Base-by-base conservation (phyloP, 1,139 yeast species). In the Kurtzmaniella natalensis region DNA sequence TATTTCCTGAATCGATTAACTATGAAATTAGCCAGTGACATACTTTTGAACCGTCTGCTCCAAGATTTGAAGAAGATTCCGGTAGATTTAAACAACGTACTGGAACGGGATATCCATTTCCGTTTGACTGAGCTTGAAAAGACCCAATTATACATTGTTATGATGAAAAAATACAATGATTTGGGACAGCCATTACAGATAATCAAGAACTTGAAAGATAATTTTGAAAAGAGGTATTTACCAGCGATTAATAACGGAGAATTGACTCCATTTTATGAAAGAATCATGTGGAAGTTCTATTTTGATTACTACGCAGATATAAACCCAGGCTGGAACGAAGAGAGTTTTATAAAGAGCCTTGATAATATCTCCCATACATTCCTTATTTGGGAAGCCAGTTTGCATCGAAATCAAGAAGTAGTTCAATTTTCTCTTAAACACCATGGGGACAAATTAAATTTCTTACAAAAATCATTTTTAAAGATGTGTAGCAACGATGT, bases 231-330 rank as follows among this genome's bases (percentile, higher is more conserved):
- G 5, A 37, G 33, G 7, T 66, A 59, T 35, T 43, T 50, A n/a
- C 62, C 66, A 0, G 39, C 51, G 25, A 59, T 68, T 5, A 38
- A 51, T 32, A 8, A 37, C 2, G 46, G 49, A 3, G 36, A 44
- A 25, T 42, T 68, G 10, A 37, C 61, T 4, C 62, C 69, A 5
- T 65, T 64, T 35, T 65, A 65, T 43, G 73, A 68, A 43, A 42
- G 73, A 18, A 59, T 64, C 3, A 54, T 66, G 10, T 68, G 73
- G 73, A 62, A 59, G 39, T 66, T 63, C 40, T 55, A 59, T 38
- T 64, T 65, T 36, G 67, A 66, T 25, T 64, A 63, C 38, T 46
- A 56, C 37, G 45, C 46, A 25, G 43, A 46, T 16, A 19, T 33
- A 9, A 47, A 45, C 22, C 41, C 36, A 27, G 50, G 53, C 22